Evolutionary conservation across 352 stramenopile species (phyloP).

Genomic region (Phytophthora crassamura): DNA sequence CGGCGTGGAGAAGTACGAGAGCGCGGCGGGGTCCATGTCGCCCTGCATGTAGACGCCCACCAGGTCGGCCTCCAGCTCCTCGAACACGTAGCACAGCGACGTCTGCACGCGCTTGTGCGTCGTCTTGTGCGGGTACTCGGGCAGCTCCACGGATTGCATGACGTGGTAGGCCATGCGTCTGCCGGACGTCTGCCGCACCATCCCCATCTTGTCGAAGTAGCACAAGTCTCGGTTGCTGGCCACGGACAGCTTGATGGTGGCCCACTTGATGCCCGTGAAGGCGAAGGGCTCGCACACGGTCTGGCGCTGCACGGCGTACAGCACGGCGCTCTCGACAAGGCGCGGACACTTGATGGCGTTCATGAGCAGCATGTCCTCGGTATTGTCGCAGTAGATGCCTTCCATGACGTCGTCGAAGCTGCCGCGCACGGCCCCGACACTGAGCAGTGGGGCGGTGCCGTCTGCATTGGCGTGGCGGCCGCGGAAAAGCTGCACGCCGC

Average conservation of each 20-base stretch:
- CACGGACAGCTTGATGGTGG: conserved; percentile 42
- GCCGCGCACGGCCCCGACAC: conserved; percentile 40
- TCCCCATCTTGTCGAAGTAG: conserved; percentile 57
- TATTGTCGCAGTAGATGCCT: conserved; percentile 46
- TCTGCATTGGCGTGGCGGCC: conserved; percentile 22
- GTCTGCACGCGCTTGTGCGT: conserved; percentile 33
- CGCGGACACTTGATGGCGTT: conserved; percentile 46
- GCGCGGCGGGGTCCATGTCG: conserved; percentile 23
- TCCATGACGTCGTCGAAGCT: conserved; percentile 60
- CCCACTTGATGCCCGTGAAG: conserved; percentile 57
- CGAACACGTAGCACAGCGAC: conserved; percentile 49
- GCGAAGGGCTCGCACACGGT: conserved; percentile 39
- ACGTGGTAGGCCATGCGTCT: conserved; percentile 52
- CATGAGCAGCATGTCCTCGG: conserved; percentile 52
- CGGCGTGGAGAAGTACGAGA: conserved; percentile 38
- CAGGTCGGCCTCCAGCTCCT: conserved; percentile 39
- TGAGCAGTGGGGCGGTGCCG: conserved; percentile 27
- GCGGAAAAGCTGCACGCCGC: conserved; percentile 44
- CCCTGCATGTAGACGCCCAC: conserved; percentile 51
- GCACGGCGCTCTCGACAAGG: conserved; percentile 43
- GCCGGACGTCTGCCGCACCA: conserved; percentile 38
- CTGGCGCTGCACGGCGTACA: conserved; percentile 40
- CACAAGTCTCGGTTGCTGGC: conserved; percentile 51
- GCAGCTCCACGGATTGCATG: conserved; percentile 51
- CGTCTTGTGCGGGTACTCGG: conserved; percentile 35